Conservation (phyloP, 2,329 filamentous ascomycete genomes). For the Penicillium sclerotiorum region DNA sequence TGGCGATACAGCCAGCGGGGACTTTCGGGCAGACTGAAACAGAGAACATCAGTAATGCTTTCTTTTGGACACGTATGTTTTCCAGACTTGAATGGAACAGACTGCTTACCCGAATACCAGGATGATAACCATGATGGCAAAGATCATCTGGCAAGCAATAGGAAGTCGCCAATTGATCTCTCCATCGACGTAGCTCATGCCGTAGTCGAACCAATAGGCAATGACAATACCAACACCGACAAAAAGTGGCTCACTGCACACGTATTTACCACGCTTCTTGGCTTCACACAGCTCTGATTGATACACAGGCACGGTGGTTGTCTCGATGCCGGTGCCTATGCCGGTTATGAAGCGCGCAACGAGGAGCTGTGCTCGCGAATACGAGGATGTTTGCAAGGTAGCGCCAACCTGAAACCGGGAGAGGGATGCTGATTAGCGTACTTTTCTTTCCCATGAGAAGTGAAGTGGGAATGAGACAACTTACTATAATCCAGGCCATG, state of each 20-base stretch:
- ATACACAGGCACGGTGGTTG: constrained; percentile 43
- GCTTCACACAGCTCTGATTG: constrained; percentile 51
- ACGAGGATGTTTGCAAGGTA: constrained; percentile 38
- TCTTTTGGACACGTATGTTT: too few relatives aligned
- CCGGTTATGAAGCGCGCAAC: constrained; percentile 54
- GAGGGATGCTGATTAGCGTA: too few relatives aligned
- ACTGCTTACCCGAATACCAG: constrained; percentile 34
- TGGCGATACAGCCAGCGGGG: constrained; percentile 52
- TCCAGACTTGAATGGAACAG: too few relatives aligned
- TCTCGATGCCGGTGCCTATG: constrained; percentile 53
- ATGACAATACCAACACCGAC: constrained; percentile 43
- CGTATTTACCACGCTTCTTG: constrained; percentile 46
- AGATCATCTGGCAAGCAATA: constrained; percentile 50
- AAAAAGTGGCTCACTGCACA: constrained; percentile 46
- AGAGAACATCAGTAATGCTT: too few relatives aligned
- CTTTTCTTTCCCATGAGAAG: too few relatives aligned
- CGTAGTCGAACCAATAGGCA: constrained; percentile 38
- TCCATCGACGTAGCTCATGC: constrained; percentile 43
- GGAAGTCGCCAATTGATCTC: constrained; percentile 51
- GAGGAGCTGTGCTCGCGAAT: constrained; percentile 35
- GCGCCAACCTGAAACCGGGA: constrained; percentile 32
- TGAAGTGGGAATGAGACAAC: constrained; percentile 6
- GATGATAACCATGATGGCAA: constrained; percentile 45
- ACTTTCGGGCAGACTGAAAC: constrained; percentile 39
- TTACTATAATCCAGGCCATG: constrained; percentile 36